Evolutionary conservation across 1,284 basidiomycete genomes (phyloP).

Genomic region (Tylopilus sp.): DNA sequence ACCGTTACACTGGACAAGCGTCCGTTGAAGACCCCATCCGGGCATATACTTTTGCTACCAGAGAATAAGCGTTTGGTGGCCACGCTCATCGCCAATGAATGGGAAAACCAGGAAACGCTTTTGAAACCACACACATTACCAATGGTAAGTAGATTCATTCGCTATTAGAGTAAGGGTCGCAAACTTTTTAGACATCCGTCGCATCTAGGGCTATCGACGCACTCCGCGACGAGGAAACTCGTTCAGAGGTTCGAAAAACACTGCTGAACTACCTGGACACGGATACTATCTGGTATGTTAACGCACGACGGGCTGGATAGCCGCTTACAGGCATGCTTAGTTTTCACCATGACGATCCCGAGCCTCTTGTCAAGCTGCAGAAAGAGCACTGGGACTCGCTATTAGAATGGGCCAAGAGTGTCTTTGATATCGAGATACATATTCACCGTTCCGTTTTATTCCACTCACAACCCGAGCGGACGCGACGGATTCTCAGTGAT

Average conservation of each 20-base stretch:
- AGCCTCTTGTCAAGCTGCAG: conserved; percentile 75
- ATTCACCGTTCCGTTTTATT: conserved; percentile 67
- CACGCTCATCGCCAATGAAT: conserved; percentile 86
- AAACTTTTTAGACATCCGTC: conserved; percentile 64
- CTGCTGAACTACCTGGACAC: conserved; percentile 89
- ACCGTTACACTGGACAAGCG: conserved; percentile 80
- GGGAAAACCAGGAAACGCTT: conserved; percentile 87
- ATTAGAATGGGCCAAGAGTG: conserved; percentile 69
- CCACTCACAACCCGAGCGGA: conserved; percentile 63
- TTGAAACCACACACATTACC: conserved; percentile 90
- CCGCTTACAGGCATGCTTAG: conserved; percentile 38
- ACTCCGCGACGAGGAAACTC: conserved; percentile 53
- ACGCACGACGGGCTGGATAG: neutral
- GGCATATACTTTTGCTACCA: conserved; percentile 72
- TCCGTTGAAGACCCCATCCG: conserved; percentile 82
- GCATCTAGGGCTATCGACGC: conserved; percentile 86
- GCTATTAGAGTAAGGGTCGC: neutral
- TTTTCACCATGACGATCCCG: conserved; percentile 79
- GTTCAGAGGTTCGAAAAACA: conserved; percentile 64
- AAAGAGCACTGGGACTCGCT: conserved; percentile 88
- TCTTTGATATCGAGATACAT: conserved; percentile 63
- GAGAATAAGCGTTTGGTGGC: conserved; percentile 69
- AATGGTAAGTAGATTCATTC: conserved; percentile 54
- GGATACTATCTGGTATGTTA: conserved; percentile 84
- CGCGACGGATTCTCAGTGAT: conserved; percentile 54